phyloP scores from a whole-genome alignment of 2,329 filamentous ascomycete genomes.

The Exophiala sp. region DNA sequence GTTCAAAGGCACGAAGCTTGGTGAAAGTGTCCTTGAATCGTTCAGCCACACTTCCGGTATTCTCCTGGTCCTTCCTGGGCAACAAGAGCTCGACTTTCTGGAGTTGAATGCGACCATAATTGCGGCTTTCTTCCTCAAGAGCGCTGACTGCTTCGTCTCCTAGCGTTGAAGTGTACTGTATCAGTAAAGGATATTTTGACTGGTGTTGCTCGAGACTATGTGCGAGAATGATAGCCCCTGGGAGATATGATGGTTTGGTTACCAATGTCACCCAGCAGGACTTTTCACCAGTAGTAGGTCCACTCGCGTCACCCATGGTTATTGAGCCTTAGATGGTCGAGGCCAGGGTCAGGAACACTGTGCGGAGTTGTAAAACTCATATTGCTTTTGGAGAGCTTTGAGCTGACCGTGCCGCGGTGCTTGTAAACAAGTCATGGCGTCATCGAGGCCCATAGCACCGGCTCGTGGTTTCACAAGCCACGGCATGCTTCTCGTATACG shows the following conservation, averaged over 20 bases:
- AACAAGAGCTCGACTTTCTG: conserved; percentile 41
- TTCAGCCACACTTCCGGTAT: conserved; percentile 45
- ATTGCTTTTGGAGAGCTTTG: not conserved
- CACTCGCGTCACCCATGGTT: not conserved
- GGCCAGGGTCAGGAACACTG: too few relatives aligned
- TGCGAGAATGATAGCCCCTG: conserved; percentile 51
- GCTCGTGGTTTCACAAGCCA: too few relatives aligned
- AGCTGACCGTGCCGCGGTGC: too few relatives aligned
- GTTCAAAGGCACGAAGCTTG: conserved; percentile 53
- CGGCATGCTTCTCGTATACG: too few relatives aligned
- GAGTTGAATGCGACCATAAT: conserved; percentile 40
- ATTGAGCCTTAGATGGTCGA: not conserved
- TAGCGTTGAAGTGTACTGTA: conserved; percentile 48
- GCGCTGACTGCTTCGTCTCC: conserved; percentile 38
- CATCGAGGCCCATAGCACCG: not conserved
- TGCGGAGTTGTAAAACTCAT: conserved; percentile 2
- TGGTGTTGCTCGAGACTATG: conserved; percentile 47
- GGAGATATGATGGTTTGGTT: conserved; percentile 51
- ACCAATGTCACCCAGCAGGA: conserved; percentile 50
- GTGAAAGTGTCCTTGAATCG: conserved; percentile 56
- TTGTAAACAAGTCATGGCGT: conserved; percentile 11
- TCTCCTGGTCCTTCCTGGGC: conserved; percentile 32
- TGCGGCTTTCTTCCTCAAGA: conserved; percentile 41
- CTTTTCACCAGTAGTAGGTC: conserved; percentile 5
- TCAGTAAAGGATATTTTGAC: conserved; percentile 47